Percentiles rank a stretch among this genome's conserved stretches.
Evolutionary conservation across 257 asterid species (phyloP).

Genomic region (Fraxinus anomala): DNA sequence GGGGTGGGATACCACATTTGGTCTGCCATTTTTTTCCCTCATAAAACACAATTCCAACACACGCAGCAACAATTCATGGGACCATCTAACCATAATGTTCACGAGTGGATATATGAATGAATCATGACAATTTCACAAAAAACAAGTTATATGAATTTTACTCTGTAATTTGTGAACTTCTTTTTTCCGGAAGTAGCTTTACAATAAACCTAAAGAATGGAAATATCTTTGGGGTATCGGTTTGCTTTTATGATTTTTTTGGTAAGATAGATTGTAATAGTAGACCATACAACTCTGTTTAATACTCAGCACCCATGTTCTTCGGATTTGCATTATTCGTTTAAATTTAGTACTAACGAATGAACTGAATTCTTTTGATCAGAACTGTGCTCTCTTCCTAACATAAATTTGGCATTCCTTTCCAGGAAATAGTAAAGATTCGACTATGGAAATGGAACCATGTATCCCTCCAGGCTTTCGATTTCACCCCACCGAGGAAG

Average conservation of each 20-base stretch:
- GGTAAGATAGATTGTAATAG: not conserved
- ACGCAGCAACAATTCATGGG: constrained; percentile 36
- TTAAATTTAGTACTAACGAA: too few species aligned
- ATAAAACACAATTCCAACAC: constrained; percentile 28
- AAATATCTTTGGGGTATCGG: not conserved
- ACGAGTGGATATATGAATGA: constrained; percentile 58
- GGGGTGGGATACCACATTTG: constrained; percentile 19
- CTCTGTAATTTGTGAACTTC: constrained; percentile 32
- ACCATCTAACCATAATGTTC: constrained; percentile 56
- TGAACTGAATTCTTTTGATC: too few species aligned
- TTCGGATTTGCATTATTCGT: too few species aligned
- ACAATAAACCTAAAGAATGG: constrained; percentile 16
- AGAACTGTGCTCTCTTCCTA: not conserved
- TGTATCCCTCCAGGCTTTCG: constrained; percentile 93
- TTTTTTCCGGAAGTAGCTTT: constrained; percentile 24
- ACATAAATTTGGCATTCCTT: not conserved
- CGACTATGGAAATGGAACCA: constrained; percentile 60
- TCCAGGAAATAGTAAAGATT: not conserved
- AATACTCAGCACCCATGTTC: too few species aligned
- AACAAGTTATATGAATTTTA: constrained; percentile 52
- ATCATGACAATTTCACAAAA: constrained; percentile 40
- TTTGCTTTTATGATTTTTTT: not conserved
- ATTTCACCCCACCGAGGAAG: constrained; percentile 95
- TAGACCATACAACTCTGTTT: too few species aligned
- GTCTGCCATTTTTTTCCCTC: constrained; percentile 36